phyloP scores from a whole-genome alignment of 2,329 filamentous ascomycete genomes.

The Cladorrhinum sp. region DNA sequence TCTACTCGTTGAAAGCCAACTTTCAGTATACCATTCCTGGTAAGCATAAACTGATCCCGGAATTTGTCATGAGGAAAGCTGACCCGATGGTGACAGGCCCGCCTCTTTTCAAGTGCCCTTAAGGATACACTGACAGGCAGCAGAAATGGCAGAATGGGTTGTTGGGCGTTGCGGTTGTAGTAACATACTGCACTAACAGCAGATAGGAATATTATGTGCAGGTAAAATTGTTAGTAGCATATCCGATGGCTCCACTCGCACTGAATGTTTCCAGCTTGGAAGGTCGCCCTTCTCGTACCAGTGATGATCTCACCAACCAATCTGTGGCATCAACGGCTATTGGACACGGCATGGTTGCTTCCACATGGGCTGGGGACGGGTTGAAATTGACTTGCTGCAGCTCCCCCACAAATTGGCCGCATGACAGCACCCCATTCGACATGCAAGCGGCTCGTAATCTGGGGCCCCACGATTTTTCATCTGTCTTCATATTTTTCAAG shows the following conservation, averaged over 20 bases:
- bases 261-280: not conserved
- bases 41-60: conserved; percentile 13
- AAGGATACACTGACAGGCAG: not conserved
- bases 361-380: conserved; percentile 16
- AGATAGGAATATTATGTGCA: too few relatives aligned
- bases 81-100: conserved; percentile 4
- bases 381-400: conserved; percentile 20
- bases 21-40: conserved; percentile 34
- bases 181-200: too few relatives aligned
- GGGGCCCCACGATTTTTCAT: conserved; percentile 19
- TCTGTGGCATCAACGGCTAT: not conserved
- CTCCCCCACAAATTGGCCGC: conserved; percentile 21
- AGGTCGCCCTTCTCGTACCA: too few relatives aligned
- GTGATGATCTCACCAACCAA: not conserved
- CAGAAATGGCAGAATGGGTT: too few relatives aligned
- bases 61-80: not conserved
- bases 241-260: too few relatives aligned
- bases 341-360: conserved; percentile 21
- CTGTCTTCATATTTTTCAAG: conserved; percentile 6
- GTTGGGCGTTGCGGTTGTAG: too few relatives aligned
- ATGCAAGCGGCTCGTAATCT: conserved; percentile 25
- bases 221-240: too few relatives aligned
- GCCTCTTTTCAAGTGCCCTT: conserved; percentile 17
- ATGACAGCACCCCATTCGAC: conserved; percentile 22
- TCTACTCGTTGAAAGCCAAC: conserved; percentile 33